phyloP scores from a whole-genome alignment of 2,329 filamentous ascomycete genomes.

The Sarocladiaceae sp. region DNA sequence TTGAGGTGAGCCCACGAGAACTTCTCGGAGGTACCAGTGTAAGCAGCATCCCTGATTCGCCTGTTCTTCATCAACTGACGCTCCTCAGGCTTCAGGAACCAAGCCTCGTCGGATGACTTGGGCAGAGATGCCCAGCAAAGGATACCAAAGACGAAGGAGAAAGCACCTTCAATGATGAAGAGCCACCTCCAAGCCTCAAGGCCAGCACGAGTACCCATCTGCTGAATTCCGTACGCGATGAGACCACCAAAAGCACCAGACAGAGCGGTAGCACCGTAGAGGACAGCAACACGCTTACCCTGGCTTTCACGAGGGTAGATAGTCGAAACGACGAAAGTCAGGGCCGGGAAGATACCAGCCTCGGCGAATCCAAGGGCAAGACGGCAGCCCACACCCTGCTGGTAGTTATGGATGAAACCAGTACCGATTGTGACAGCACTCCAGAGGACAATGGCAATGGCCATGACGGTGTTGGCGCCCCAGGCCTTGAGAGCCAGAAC shows the following conservation, averaged over 20 bases:
- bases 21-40: slow-evolving; percentile 22
- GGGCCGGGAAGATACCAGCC: slow-evolving; percentile 20
- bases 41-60: slow-evolving; percentile 18
- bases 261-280: slow-evolving; percentile 20
- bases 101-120: slow-evolving; percentile 36
- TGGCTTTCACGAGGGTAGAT: slow-evolving; percentile 25
- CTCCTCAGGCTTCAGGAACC: slow-evolving; percentile 36
- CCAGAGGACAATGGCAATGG: slow-evolving; percentile 9
- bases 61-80: slow-evolving; percentile 20
- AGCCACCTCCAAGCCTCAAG: slow-evolving; percentile 44
- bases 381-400: slow-evolving; percentile 8
- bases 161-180: slow-evolving; percentile 37
- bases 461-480: slow-evolving; percentile 11
- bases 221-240: slow-evolving; percentile 19
- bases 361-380: slow-evolving; percentile 13
- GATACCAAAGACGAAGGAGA: slow-evolving; percentile 22
- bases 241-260: slow-evolving; percentile 20
- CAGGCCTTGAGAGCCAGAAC: slow-evolving; percentile 11
- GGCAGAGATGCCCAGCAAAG: slow-evolving; percentile 34
- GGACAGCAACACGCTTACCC: slow-evolving; percentile 20
- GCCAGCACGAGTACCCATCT: slow-evolving; percentile 36
- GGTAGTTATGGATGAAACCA: slow-evolving; percentile 10
- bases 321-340: slow-evolving; percentile 23
- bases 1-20: slow-evolving; percentile 23
- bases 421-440: slow-evolving; percentile 13